Evolutionary conservation across 129 eudicot species (phyloP), one percentile per base, ranked within the genome.

Genomic region (Flaveria linearis): DNA sequence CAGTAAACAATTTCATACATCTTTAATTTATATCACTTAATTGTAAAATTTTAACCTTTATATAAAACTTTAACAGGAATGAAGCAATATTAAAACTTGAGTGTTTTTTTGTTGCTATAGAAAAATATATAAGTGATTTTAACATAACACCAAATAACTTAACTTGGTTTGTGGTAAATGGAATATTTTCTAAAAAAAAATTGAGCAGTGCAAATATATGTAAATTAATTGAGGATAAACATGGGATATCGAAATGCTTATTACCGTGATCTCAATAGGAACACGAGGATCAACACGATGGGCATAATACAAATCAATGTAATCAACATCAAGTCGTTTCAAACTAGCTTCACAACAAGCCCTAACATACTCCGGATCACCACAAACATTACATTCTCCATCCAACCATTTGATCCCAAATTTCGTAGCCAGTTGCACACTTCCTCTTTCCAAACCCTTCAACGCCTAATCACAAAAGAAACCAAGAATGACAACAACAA

Each of bases 221-320:
- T 0, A 30, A 3, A 30, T 4, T 30, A 30, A 30, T 28, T 28
- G 30, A 28, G 30, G 70, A 20, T 28, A 33, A 62, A 65, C 17
- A 68, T 1, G 10, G 22, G 41, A 41, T 62, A n/a, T 60, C 0
- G 22, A 30, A 45, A 11, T 22, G 28, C 84, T 66, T 51, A 45
- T 45, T 45, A 84, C 85, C 77, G 85, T 84, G 69, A 76, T 78
- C 77, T 84, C 85, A 53, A 84, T 84, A 14, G 87, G 87, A 68
- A 84, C 74, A 18, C 57, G 52, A 18, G 88, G 43, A 46, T 84
- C 85, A 15, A 84, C 20, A 2, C 85, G 81, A 61, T 84, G 85
- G 16, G 53, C 70, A 64, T 80, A 84, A 68, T 80, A 84, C n/a
- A 84, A 73, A 74, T 83, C 84, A 39, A 83, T 83, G 76, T 69